phyloP scores from a whole-genome alignment of 78 protist species.

The slime mould (Dictyostelium discoideum) region dicty_2.7 NC_007088.5:2993001-2993500 shows the following conservation, averaged over 20 bases:
- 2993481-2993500: background rate
- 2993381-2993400: background rate
- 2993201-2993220: background rate
- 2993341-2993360: background rate
- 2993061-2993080: background rate
- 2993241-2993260: background rate
- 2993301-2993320: background rate
- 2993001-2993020: background rate
- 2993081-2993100: background rate
- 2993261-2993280: background rate
- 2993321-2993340: background rate
- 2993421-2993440: background rate
- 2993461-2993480: background rate
- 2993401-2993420: background rate
- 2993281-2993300: background rate
- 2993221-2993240: background rate
- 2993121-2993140: background rate
- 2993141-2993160: background rate
- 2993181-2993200: background rate
- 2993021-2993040: background rate
- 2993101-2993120: background rate
- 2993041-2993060: background rate
- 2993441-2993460: conserved; percentile 2
- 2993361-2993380: background rate
- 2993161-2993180: background rate